Base-by-base conservation (phyloP, 2,329 filamentous ascomycete genomes). In the Xylaria sp. region DNA sequence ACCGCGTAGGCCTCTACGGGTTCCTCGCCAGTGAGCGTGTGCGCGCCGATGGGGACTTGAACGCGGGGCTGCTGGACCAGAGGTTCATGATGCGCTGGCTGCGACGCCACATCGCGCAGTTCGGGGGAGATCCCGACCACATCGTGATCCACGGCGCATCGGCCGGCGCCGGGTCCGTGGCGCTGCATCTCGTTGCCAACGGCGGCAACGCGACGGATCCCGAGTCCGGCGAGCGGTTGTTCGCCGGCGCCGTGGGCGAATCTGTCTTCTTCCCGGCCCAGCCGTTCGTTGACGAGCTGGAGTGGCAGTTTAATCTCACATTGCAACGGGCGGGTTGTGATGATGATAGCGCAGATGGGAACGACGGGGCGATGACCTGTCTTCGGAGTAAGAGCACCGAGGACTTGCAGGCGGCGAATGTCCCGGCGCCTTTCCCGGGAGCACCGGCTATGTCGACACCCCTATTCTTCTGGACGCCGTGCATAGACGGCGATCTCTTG, bases 61-160 rank as follows among this genome's bases (percentile, higher is more conserved):
- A 92, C 74, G 87, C 81, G 1, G 90, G 90, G 0, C 77, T 92
- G 8, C 81, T 91, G 2, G 90, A 92, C 73, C 89, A 92, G 78
- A 82, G 88, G 20, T 83, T 86, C 32, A 81, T 87, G 2, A 77
- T 92, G 55, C 76, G 86, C 59, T 92, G 90, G 90, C 84, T 91
- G 0, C 83, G 88, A 74, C 79, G 84, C 44, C 81, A 92, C 68
- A 90, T 92, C 32, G 51, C 78, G 37, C 77, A 84, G 78, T 90
- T 90, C 69, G 87, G 89, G 8, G 89, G 89, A 0, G 85, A 90
- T 71, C 86, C 87, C 0, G 75, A 82, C 28, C 86, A 87, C 70
- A 86, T 91, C 37, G 86, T 89, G 0, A 85, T 91, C 56, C 86
- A 89, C 70, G 88, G 89, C 2, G 84, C 84, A n/a, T 90, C 87